These are phyloP conservation scores for Thraustochytrium striatum DNA, from an alignment of 352 stramenopile species.

Conservation along the genomic window DNA sequence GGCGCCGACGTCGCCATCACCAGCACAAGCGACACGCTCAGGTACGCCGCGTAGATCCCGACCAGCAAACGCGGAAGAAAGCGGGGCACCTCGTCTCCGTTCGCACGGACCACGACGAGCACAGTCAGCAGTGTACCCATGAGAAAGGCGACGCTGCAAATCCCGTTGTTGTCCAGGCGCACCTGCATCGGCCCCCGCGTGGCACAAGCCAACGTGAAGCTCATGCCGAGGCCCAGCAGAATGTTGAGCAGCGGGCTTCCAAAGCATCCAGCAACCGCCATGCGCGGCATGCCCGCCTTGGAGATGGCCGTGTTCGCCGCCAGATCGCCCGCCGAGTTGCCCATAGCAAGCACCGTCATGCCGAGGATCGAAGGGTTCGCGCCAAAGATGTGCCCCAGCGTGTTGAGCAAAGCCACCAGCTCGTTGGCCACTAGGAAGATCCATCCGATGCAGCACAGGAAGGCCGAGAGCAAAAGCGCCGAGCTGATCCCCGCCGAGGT, in stretches of 20 bases:
- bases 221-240: slow-evolving; percentile 53
- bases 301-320: slow-evolving; percentile 77
- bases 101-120: too few species aligned
- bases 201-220: slow-evolving; percentile 35
- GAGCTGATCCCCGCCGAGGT: slow-evolving; percentile 14
- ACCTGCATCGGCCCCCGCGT: neutral
- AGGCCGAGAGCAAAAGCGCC: slow-evolving; percentile 51
- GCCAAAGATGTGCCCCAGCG: slow-evolving; percentile 62
- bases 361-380: slow-evolving; percentile 71
- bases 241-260: slow-evolving; percentile 57
- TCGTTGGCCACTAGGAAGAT: slow-evolving; percentile 82
- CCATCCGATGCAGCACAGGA: slow-evolving; percentile 72
- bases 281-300: slow-evolving; percentile 65
- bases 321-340: slow-evolving; percentile 77
- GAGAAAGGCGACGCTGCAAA: neutral
- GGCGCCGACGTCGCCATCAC: too few species aligned
- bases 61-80: too few species aligned
- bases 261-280: slow-evolving; percentile 62
- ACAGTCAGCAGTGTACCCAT: neutral
- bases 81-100: too few species aligned
- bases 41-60: too few species aligned
- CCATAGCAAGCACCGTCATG: slow-evolving; percentile 77
- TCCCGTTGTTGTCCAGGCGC: neutral
- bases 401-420: slow-evolving; percentile 71
- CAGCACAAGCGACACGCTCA: too few species aligned